These are phyloP conservation scores for Phoma herbarum DNA, from an alignment of 2,329 filamentous ascomycete species.

Conservation along the genomic window DNA sequence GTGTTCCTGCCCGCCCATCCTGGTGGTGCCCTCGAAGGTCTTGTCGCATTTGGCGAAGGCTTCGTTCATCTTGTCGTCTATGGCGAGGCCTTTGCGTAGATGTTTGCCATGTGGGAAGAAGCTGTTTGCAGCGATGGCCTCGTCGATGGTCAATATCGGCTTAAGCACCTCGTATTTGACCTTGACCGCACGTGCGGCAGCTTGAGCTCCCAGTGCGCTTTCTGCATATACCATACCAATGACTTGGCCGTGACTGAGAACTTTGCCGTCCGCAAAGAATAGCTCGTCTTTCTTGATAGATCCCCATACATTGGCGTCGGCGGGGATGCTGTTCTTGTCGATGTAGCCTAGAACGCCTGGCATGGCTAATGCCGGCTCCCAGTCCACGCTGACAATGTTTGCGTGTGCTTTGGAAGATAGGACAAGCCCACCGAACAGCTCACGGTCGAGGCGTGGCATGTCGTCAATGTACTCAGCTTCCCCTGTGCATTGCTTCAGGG, in stretches of 20 bases:
- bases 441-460: slow-evolving; percentile 82
- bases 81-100: slow-evolving; percentile 75
- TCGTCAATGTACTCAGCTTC: slow-evolving; percentile 97
- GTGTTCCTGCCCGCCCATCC: slow-evolving; percentile 95
- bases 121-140: slow-evolving; percentile 87
- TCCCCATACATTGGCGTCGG: slow-evolving; percentile 88
- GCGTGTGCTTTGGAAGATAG: slow-evolving; percentile 88
- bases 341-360: slow-evolving; percentile 86
- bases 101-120: slow-evolving; percentile 82
- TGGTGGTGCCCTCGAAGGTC: slow-evolving; percentile 80
- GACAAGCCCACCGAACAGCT: slow-evolving; percentile 86
- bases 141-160: slow-evolving; percentile 88
- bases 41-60: slow-evolving; percentile 81
- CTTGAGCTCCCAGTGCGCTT: slow-evolving; percentile 76
- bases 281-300: slow-evolving; percentile 81
- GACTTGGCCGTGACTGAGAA: slow-evolving; percentile 85
- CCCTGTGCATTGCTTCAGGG: slow-evolving; percentile 89
- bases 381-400: slow-evolving; percentile 81
- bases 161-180: slow-evolving; percentile 90
- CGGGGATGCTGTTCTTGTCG: slow-evolving; percentile 81
- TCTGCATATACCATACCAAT: slow-evolving; percentile 89
- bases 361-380: slow-evolving; percentile 77
- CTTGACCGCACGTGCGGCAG: slow-evolving; percentile 82
- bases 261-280: slow-evolving; percentile 89
- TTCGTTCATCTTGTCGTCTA: slow-evolving; percentile 65